Evolutionary conservation across 495 filamentous ascomycete genomes (phyloP), one percentile per base, ranked within the genome.

Genomic region (Penicillium pulvis): DNA sequence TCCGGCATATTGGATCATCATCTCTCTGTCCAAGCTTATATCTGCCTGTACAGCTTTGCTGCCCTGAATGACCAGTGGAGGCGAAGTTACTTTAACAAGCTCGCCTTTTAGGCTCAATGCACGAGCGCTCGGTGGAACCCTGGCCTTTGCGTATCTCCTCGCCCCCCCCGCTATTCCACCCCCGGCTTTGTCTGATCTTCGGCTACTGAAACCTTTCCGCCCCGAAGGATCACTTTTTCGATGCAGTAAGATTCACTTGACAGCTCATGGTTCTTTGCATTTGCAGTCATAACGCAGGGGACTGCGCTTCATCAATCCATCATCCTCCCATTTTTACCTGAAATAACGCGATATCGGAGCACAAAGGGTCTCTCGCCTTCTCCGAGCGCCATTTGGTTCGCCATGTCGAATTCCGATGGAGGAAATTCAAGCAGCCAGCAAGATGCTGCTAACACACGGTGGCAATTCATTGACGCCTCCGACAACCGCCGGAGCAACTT

Each of bases 381-480:
- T 41, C 16, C 14, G 39, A n/a, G 16, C 43, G 19, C 19, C 43
- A 45, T 24, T 24, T 41, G 6, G 19, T 24, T 45, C 23, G 9
- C 43, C 7, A 46, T 46, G 43, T 46, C 43, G 23, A n/a, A 46
- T 24, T 3, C 43, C 24, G 19, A 12, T 23, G 19, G 16, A 23
- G 23, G 17, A 11, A 23, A 20, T 23, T 9, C 43, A n/a, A 24
- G 43, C 19, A 46, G 19, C 7, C 6, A 7, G 42, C 42, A 10
- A 44, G 42, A 24, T 46, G 12, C 19, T 11, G 24, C 43, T 24
- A 46, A 46, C 24, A n/a, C 7, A 17, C 70, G 71, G 28, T 79
- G 73, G 71, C 75, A 77, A 55, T 79, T 79, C 51, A 79, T 79
- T 57, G 73, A 79, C 45, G 53, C 68, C 53, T 75, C 76, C 9